A percentile compares a stretch with the other conserved stretches of the same genome.
Conservation (phyloP, 306 rosid species). For the Hippophae gyantsensis region DNA sequence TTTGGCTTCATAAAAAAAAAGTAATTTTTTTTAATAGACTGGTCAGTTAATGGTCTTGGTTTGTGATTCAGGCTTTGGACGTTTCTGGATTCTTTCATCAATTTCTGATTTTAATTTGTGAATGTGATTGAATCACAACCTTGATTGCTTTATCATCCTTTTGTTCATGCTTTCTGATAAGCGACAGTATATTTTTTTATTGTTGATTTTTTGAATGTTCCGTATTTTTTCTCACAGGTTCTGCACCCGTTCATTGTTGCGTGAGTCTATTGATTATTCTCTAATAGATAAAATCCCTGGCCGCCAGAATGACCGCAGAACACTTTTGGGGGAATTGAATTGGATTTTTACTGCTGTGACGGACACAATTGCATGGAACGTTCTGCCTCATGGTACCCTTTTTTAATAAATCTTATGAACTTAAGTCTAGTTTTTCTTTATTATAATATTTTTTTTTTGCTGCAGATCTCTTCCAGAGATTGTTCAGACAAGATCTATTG, state of each 20-base stretch:
- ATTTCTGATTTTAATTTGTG: conserved; percentile 5
- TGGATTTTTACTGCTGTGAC: conserved; percentile 99
- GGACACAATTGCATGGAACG: conserved; percentile 98
- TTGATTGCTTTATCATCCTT: background rate
- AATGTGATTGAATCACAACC: conserved; percentile 1
- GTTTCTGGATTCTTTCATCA: background rate
- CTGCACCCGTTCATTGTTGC: conserved; percentile 78
- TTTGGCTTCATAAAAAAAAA: no score
- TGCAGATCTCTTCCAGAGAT: conserved; percentile 93
- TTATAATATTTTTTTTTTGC: conserved; percentile 17
- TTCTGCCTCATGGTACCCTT: conserved; percentile 83
- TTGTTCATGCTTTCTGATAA: background rate
- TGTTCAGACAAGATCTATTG: conserved; percentile 93
- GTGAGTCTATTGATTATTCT: conserved; percentile 65
- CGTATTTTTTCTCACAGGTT: conserved; percentile 49
- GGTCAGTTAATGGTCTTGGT: background rate
- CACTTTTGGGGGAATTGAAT: conserved; percentile 92
- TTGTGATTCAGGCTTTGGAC: background rate
- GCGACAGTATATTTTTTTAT: background rate
- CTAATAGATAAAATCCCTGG: conserved; percentile 92
- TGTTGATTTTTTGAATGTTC: conserved; percentile 7
- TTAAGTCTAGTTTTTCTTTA: background rate
- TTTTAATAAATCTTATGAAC: conserved; percentile 7
- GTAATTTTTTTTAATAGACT: background rate
- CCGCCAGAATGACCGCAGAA: conserved; percentile 90